Conservation (phyloP, 2,329 filamentous ascomycete species). For the Epichloe scottii region DNA sequence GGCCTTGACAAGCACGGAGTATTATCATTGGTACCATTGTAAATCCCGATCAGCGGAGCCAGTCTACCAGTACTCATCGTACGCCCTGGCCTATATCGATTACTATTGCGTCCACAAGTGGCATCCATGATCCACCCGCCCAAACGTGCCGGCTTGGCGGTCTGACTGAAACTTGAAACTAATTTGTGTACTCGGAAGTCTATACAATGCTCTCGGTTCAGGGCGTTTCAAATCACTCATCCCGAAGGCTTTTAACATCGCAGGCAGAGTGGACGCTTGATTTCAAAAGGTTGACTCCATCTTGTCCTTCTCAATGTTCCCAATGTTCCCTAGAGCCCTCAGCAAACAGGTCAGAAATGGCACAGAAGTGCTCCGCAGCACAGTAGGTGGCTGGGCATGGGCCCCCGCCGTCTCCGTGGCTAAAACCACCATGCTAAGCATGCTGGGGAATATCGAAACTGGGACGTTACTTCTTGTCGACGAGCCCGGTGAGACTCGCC, state of each 20-base stretch:
- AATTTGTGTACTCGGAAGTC: not conserved
- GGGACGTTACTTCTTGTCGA: conserved; percentile 38
- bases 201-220: not conserved
- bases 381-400: conserved; percentile 34
- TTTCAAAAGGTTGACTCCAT: not conserved
- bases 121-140: conserved; percentile 1
- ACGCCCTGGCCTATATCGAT: not conserved
- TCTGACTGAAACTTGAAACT: not conserved
- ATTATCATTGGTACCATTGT: not conserved
- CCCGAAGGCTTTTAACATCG: not conserved
- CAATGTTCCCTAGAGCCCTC: conserved; percentile 2
- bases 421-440: conserved; percentile 30
- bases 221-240: not conserved
- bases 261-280: not conserved
- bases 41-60: conserved; percentile 3
- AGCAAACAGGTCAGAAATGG: conserved; percentile 4
- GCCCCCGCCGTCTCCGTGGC: conserved; percentile 33
- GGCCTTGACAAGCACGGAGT: not conserved
- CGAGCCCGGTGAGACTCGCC: conserved; percentile 28
- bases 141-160: not conserved
- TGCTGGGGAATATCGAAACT: conserved; percentile 32
- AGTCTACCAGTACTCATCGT: not conserved
- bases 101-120: not conserved
- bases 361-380: conserved; percentile 27
- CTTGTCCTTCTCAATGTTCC: not conserved